Conservation (phyloP, 2,329 filamentous ascomycete species). For the Beauveria pseudobassiana region DNA sequence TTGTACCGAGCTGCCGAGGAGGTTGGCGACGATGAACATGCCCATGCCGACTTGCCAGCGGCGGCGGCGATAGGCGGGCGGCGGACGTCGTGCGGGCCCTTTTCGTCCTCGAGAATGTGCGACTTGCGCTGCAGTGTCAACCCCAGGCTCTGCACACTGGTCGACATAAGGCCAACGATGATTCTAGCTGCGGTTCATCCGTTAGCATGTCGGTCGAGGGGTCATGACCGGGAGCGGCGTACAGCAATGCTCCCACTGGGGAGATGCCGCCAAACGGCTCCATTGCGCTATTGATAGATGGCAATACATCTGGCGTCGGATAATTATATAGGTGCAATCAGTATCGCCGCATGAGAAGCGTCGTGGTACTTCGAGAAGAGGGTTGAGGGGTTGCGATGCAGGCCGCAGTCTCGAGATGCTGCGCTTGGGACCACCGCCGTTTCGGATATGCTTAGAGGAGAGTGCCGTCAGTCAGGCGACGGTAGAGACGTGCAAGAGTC, state of each 20-base stretch:
- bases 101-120: slow-evolving; percentile 95
- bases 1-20: slow-evolving; percentile 92
- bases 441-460: background rate
- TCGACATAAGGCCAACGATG: slow-evolving; percentile 85
- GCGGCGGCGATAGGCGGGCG: slow-evolving; percentile 78
- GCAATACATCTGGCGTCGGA: slow-evolving; percentile 40
- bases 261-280: slow-evolving; percentile 68
- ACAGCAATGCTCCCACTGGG: slow-evolving; percentile 70
- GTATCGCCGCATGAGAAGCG: slow-evolving; percentile 18
- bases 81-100: slow-evolving; percentile 67
- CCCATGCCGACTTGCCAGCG: slow-evolving; percentile 97
- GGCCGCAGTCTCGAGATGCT: background rate
- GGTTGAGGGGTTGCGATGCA: background rate
- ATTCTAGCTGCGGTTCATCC: slow-evolving; percentile 60
- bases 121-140: slow-evolving; percentile 96
- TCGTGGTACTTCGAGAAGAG: background rate
- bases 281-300: slow-evolving; percentile 46
- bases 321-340: slow-evolving; percentile 14
- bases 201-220: background rate
- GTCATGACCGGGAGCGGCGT: slow-evolving; percentile 25
- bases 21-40: slow-evolving; percentile 92
- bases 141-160: slow-evolving; percentile 88
- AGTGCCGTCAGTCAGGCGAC: background rate
- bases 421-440: background rate
- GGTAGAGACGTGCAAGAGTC: background rate